These are phyloP conservation scores for Zygoascus biomembranicola DNA, from an alignment of 805 yeast species.

Conservation along the genomic window DNA sequence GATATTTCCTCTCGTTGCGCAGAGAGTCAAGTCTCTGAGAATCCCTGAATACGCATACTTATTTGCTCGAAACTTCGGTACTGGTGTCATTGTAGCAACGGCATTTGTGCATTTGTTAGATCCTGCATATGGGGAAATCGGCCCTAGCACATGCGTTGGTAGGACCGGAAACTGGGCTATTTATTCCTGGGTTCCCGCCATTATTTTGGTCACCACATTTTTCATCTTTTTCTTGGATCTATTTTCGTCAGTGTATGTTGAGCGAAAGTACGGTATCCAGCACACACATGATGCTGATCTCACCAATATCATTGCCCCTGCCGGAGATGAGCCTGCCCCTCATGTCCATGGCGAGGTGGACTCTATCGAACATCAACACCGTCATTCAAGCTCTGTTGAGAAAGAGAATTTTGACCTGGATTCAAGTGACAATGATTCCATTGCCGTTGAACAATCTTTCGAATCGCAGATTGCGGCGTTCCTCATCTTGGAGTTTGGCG, in stretches of 20 bases:
- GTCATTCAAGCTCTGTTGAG: background rate
- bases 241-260: conserved; percentile 37
- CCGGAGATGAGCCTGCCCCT: conserved; percentile 5
- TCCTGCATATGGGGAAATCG: conserved; percentile 30
- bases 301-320: conserved; percentile 10
- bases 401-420: background rate
- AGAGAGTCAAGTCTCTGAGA: conserved; percentile 16
- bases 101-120: conserved; percentile 60
- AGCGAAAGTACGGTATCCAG: conserved; percentile 27
- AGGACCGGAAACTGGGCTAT: conserved; percentile 38
- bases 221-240: conserved; percentile 43
- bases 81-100: conserved; percentile 72
- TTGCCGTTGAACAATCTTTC: conserved; percentile 14
- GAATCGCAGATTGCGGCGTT: conserved; percentile 36
- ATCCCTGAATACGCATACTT: conserved; percentile 28
- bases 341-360: conserved; percentile 22
- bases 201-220: conserved; percentile 40
- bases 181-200: conserved; percentile 53
- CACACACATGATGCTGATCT: conserved; percentile 23
- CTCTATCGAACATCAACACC: conserved; percentile 18
- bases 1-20: conserved; percentile 37
- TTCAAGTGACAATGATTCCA: conserved; percentile 8
- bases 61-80: conserved; percentile 46
- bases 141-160: conserved; percentile 33
- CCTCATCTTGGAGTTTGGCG: conserved; percentile 61